These are phyloP conservation scores for Exidia glandulosa DNA, from an alignment of 768 basidiomycete genomes.

Conservation along the genomic window DNA sequence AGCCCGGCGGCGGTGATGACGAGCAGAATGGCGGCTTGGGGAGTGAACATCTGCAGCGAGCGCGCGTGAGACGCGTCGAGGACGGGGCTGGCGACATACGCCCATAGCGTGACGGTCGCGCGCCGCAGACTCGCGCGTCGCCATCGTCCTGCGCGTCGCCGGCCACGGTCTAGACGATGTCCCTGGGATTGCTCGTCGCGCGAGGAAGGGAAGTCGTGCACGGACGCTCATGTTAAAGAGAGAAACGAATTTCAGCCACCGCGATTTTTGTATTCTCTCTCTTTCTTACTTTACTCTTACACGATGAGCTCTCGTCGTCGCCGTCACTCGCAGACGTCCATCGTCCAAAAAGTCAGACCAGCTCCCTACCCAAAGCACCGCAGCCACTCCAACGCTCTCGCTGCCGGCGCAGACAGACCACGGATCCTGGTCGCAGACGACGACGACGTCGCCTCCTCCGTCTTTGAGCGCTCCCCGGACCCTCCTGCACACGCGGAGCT, in stretches of 20 bases:
- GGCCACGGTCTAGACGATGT: too few species aligned
- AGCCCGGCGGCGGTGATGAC: conserved; percentile 72
- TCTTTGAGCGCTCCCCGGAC: not conserved
- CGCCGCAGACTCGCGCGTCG: not conserved
- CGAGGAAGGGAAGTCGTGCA: too few species aligned
- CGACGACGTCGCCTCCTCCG: not conserved
- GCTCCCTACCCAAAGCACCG: not conserved
- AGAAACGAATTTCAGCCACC: too few species aligned
- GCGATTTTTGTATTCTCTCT: not conserved
- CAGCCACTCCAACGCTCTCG: not conserved
- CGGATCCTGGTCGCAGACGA: not conserved
- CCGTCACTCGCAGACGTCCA: not conserved
- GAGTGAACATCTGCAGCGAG: conserved; percentile 76
- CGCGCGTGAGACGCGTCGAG: not conserved
- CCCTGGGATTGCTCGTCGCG: too few species aligned
- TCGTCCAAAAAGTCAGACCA: not conserved
- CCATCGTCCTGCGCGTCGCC: too few species aligned
- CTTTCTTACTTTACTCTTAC: not conserved
- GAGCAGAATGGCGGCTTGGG: conserved; percentile 73
- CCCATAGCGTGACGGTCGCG: conserved; percentile 4
- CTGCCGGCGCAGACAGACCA: not conserved
- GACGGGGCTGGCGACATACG: not conserved
- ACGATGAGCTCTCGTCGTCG: not conserved
- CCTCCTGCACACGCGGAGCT: not conserved
- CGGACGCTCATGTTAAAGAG: too few species aligned